Evolutionary conservation across 768 basidiomycete genomes (phyloP).

Genomic region (Mycena crocata): DNA sequence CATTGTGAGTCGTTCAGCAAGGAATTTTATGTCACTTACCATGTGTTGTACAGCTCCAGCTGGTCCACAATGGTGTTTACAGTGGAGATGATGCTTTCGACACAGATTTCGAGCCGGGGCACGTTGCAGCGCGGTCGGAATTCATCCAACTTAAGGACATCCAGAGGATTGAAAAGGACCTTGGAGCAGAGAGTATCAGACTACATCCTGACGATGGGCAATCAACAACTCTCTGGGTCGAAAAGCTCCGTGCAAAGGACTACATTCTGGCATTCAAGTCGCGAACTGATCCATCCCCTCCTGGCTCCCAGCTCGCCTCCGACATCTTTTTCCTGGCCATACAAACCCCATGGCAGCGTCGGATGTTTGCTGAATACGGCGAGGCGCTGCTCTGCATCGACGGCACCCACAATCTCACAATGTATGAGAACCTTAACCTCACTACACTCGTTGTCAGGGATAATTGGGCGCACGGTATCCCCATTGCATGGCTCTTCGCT

Average conservation of each 20-base stretch:
- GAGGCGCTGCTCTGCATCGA: neutral
- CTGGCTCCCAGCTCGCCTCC: neutral
- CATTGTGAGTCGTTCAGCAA: neutral
- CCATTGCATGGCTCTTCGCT: too few species aligned
- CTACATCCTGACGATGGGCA: neutral
- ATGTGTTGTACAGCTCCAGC: neutral
- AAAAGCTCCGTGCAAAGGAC: neutral
- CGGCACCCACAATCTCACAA: neutral
- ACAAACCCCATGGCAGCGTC: neutral
- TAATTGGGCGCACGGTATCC: neutral
- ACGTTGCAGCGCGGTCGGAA: neutral
- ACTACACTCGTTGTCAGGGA: neutral
- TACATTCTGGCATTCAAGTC: neutral
- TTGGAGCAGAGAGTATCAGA: neutral
- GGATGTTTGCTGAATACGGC: neutral
- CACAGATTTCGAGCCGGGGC: neutral
- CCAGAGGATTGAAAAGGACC: neutral
- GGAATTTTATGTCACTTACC: neutral
- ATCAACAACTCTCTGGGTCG: neutral
- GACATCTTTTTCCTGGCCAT: neutral
- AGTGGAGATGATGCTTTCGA: neutral
- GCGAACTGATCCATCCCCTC: neutral
- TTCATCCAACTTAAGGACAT: slow-evolving; percentile 1
- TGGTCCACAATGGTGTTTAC: neutral
- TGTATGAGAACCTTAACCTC: neutral